Conservation (phyloP, 371 early-diverging fungal genomes). For the Rhizopus stolonifer region DNA sequence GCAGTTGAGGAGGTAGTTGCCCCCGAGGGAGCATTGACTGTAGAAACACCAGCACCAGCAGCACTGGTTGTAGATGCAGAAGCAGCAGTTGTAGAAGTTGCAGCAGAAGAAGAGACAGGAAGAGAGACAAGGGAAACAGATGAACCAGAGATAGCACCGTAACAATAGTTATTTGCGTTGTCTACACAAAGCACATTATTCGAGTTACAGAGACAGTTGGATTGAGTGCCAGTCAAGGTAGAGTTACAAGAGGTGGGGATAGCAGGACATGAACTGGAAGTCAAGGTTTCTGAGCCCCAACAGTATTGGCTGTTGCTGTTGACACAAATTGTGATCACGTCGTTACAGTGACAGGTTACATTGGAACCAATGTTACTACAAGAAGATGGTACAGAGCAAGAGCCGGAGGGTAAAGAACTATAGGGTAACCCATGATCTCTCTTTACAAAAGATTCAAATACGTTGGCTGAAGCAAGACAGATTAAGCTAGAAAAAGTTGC, state of each 20-base stretch:
- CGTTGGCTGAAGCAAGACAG: conserved; percentile 9
- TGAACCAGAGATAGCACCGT: conserved; percentile 19
- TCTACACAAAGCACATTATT: conserved; percentile 44
- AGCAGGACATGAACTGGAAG: conserved; percentile 30
- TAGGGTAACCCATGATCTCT: conserved; percentile 43
- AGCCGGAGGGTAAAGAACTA: conserved; percentile 29
- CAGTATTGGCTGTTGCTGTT: conserved; percentile 33
- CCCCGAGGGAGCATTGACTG: conserved; percentile 15
- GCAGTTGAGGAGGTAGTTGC: neutral
- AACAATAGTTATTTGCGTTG: conserved; percentile 41
- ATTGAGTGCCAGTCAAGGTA: conserved; percentile 21
- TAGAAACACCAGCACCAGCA: conserved; percentile 2
- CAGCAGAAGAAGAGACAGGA: conserved; percentile 11
- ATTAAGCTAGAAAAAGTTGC: conserved; percentile 15
- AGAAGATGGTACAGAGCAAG: conserved; percentile 28
- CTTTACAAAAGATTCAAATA: conserved; percentile 16
- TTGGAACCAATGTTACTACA: conserved; percentile 31
- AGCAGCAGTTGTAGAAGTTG: neutral
- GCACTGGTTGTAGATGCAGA: too few species aligned
- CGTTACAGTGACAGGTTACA: conserved; percentile 37
- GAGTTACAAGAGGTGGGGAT: conserved; percentile 31
- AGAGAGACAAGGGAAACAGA: conserved; percentile 8
- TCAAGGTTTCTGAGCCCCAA: conserved; percentile 42
- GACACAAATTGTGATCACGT: conserved; percentile 31
- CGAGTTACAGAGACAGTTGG: conserved; percentile 39